Base-by-base conservation (phyloP, 2,329 filamentous ascomycete species). In the Harringtonia aguacate region DNA sequence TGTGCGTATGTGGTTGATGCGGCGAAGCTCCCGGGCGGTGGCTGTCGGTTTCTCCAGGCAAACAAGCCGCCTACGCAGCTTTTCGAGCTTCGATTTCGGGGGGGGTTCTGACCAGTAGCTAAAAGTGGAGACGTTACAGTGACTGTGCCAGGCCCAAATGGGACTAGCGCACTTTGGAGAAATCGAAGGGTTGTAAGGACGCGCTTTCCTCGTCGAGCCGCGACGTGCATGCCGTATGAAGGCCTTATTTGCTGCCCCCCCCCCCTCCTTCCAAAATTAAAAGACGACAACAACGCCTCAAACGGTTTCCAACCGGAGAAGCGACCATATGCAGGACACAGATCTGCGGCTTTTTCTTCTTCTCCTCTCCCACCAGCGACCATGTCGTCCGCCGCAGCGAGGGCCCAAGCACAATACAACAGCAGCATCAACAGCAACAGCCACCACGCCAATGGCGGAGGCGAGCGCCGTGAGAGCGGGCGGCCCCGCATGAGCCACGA, bases 311-410 rank as follows among this genome's bases (percentile, higher is more conserved):
- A n/a, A n/a, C n/a, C n/a, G n/a, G n/a, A n/a, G n/a, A n/a, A n/a
- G n/a, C n/a, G n/a, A n/a, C n/a, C n/a, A n/a, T n/a, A n/a, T n/a
- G n/a, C n/a, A n/a, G n/a, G n/a, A n/a, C n/a, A n/a, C n/a, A n/a
- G n/a, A n/a, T 27, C 24, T 27, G 24, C 7, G 10, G 20, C 22
- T 21, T 28, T 29, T 36, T 27, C 20, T 12, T 35, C 20, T 14
- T 17, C 15, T 28, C 30, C 12, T 21, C 31, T 14, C 18, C 18
- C 12, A 21, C 52, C 54, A 50, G 54, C 50, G 53, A 58, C 46
- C 50, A 68, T 69, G 65, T 65, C 66, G 49, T 66, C 64, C 47
- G n/a, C 24, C n/a, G n/a, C n/a, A n/a, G 62, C 60, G 52, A 55
- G 58, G 53, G 56, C 59, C 50, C 58, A 64, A 53, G 64, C 69